phyloP scores from a whole-genome alignment of 2,329 filamentous ascomycete genomes.

The Cercospora sp. region DNA sequence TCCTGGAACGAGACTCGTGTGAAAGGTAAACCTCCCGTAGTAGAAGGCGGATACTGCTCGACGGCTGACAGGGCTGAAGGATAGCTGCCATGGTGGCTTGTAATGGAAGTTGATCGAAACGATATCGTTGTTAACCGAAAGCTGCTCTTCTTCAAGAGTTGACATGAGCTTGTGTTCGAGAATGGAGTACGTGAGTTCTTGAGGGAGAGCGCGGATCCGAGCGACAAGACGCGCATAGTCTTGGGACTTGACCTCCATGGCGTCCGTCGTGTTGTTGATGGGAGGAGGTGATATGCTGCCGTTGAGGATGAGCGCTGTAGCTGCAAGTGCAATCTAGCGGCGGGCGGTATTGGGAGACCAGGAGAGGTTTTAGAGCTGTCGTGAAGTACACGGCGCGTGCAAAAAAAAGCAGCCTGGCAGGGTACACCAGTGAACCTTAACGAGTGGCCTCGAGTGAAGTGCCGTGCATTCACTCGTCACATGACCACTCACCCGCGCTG shows the following conservation, averaged over 20 bases:
- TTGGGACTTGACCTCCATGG: not conserved
- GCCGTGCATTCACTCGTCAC: not conserved
- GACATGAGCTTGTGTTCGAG: not conserved
- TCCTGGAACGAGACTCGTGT: not conserved
- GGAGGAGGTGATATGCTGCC: not conserved
- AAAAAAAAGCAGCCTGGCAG: not conserved
- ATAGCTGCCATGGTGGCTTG: not conserved
- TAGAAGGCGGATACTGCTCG: not conserved
- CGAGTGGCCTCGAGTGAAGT: not conserved
- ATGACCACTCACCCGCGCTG: not conserved
- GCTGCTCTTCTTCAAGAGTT: not conserved
- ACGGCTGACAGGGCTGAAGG: not conserved
- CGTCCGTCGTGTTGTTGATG: not conserved
- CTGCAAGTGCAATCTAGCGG: not conserved
- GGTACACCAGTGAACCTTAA: not conserved
- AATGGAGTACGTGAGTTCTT: not conserved
- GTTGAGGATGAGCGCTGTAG: not conserved
- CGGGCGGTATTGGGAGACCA: not conserved
- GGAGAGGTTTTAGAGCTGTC: not conserved
- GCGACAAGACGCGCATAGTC: not conserved
- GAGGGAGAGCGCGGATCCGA: not conserved
- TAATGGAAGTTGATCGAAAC: not conserved
- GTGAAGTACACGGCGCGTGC: not conserved
- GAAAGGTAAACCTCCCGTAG: not conserved
- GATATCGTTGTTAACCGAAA: not conserved